phyloP scores from a whole-genome alignment of 371 early-diverging fungal genomes.

The Coemansia sp. region DNA sequence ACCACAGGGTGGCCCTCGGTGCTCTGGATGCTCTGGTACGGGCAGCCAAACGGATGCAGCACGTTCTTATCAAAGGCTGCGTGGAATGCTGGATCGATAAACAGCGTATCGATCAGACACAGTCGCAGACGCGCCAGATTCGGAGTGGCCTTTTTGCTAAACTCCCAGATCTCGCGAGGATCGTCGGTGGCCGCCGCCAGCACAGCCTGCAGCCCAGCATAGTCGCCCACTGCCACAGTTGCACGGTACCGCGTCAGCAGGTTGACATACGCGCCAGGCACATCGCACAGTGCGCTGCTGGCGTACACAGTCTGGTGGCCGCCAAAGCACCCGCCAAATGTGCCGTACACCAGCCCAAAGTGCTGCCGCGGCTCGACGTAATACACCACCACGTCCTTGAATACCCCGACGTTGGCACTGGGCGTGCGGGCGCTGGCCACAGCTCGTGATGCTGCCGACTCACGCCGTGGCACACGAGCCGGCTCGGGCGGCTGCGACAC shows the following conservation, averaged over 20 bases:
- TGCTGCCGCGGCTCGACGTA: slow-evolving; percentile 84
- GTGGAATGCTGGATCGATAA: slow-evolving; percentile 63
- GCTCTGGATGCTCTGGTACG: slow-evolving; percentile 40
- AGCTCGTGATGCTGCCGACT: not conserved
- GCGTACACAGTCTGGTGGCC: slow-evolving; percentile 70
- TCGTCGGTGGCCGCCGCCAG: slow-evolving; percentile 58
- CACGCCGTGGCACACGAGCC: not conserved
- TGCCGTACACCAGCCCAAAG: slow-evolving; percentile 71
- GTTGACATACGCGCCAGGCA: slow-evolving; percentile 70
- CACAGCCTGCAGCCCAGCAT: slow-evolving; percentile 64
- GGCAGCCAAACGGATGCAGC: slow-evolving; percentile 61
- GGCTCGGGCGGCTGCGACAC: slow-evolving; percentile 10
- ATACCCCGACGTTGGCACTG: slow-evolving; percentile 36
- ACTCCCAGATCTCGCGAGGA: slow-evolving; percentile 55
- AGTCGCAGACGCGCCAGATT: slow-evolving; percentile 65
- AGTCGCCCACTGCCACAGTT: slow-evolving; percentile 71
- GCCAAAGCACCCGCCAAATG: slow-evolving; percentile 67
- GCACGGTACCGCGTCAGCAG: slow-evolving; percentile 65
- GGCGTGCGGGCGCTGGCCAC: slow-evolving; percentile 7
- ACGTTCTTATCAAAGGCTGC: slow-evolving; percentile 64
- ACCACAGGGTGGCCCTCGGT: slow-evolving; percentile 59
- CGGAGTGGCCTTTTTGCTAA: slow-evolving; percentile 61
- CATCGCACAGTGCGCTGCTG: slow-evolving; percentile 63
- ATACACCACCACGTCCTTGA: slow-evolving; percentile 56
- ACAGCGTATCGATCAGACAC: slow-evolving; percentile 70